Percentiles rank a stretch among this genome's conserved stretches.
Evolutionary conservation across 1,139 yeast genomes (phyloP).

Genomic region (Geotrichum histeridarum): DNA sequence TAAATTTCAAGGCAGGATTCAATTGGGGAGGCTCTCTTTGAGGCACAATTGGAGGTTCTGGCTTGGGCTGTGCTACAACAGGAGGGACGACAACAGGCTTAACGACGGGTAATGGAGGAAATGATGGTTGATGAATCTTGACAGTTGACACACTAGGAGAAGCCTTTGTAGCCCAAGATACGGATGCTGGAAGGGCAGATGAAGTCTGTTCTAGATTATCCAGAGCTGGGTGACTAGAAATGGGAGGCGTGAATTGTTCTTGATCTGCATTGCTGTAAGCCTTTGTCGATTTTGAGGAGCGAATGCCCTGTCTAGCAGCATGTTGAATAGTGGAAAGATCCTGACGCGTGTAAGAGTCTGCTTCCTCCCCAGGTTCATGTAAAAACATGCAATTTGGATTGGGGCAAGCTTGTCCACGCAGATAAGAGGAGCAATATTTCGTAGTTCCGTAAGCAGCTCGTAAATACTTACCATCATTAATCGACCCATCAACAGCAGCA

Average conservation of each 20-base stretch:
- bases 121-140: constrained; percentile 23
- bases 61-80: constrained; percentile 18
- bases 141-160: constrained; percentile 24
- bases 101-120: constrained; percentile 34
- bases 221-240: neutral
- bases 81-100: constrained; percentile 29
- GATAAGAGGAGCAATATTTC: constrained; percentile 90
- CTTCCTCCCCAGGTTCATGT: constrained; percentile 99
- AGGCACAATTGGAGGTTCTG: constrained; percentile 19
- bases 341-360: constrained; percentile 91
- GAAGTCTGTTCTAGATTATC: constrained; percentile 9
- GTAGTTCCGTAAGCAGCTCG: constrained; percentile 99
- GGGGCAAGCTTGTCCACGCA: constrained; percentile 94
- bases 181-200: constrained; percentile 36
- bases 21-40: constrained; percentile 31
- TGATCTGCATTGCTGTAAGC: constrained; percentile 8
- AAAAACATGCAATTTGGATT: constrained; percentile 98
- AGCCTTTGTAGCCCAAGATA: constrained; percentile 39
- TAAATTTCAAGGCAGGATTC: constrained; percentile 32
- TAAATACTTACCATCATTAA: constrained; percentile 77
- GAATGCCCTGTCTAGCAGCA: constrained; percentile 46
- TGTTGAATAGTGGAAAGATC: constrained; percentile 78
- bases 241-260: neutral
- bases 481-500: constrained; percentile 70
- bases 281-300: constrained; percentile 11